Percentiles rank a stretch among this genome's conserved stretches.
phyloP scores from a whole-genome alignment of 2,329 filamentous ascomycete genomes.

The Rhinocladiella similis region DNA sequence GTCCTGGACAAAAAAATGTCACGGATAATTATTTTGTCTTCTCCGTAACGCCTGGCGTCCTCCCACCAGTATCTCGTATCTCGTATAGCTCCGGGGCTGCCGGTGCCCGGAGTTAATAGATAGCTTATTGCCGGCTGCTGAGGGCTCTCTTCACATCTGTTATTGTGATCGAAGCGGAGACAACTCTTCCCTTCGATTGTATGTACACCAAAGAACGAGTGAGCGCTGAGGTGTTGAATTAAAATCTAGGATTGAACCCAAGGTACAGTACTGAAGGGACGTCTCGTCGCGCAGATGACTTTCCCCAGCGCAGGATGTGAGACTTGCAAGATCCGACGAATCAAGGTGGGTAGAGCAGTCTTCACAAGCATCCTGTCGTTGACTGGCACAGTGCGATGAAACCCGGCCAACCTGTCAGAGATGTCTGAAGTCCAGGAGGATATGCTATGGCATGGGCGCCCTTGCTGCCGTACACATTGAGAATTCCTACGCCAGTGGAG shows the following conservation, averaged over 20 bases:
- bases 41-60: no score
- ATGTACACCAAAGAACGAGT: no score
- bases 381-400: slow-evolving; percentile 31
- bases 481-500: slow-evolving; percentile 34
- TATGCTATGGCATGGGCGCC: slow-evolving; percentile 17
- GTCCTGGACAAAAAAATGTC: neutral
- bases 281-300: neutral
- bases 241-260: no score
- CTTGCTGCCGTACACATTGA: slow-evolving; percentile 29
- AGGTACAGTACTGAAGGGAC: neutral
- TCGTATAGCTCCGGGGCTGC: no score
- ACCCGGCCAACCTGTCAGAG: slow-evolving; percentile 30
- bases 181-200: no score
- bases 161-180: no score
- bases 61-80: no score
- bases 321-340: slow-evolving; percentile 32
- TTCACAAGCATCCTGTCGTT: neutral
- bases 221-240: no score
- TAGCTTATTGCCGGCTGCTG: no score
- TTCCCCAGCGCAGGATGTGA: slow-evolving; percentile 27
- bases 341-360: slow-evolving; percentile 29
- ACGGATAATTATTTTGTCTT: neutral
- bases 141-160: no score
- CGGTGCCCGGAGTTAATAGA: no score
- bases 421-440: slow-evolving; percentile 30